These are phyloP conservation scores for Herpetomonas samuelpessoai DNA, from an alignment of 208 protist genomes.

Conservation along the genomic window DNA sequence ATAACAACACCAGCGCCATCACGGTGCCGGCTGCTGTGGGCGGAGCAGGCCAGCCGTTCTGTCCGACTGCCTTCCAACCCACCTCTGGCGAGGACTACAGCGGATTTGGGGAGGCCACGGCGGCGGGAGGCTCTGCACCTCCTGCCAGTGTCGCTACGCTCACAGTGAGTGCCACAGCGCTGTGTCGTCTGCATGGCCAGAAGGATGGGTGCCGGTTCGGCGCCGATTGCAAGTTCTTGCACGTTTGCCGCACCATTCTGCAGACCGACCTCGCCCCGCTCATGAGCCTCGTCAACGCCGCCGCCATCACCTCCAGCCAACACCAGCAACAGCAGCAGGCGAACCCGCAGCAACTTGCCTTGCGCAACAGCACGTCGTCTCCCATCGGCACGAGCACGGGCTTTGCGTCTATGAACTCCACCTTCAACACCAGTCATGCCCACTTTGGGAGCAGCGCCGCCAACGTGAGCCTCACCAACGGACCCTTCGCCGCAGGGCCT, in stretches of 20 bases:
- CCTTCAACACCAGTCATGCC: too few species aligned
- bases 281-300: not conserved
- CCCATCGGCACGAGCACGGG: too few species aligned
- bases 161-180: conserved; percentile 13
- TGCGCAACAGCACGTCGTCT: too few species aligned
- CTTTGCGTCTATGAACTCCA: too few species aligned
- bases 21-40: not conserved
- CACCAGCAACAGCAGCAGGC: not conserved
- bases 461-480: too few species aligned
- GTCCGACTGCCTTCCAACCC: too few species aligned
- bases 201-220: conserved; percentile 47
- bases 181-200: conserved; percentile 42
- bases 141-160: not conserved
- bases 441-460: too few species aligned
- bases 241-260: conserved; percentile 45
- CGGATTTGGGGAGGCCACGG: too few species aligned
- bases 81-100: too few species aligned
- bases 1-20: not conserved
- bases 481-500: too few species aligned
- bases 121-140: not conserved
- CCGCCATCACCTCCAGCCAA: not conserved
- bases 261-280: conserved; percentile 6
- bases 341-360: not conserved
- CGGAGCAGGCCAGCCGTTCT: not conserved
- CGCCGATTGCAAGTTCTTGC: conserved; percentile 60